Base-by-base conservation (phyloP, 176 grass and related monocot genomes). In the Musa acuminata region DNA sequence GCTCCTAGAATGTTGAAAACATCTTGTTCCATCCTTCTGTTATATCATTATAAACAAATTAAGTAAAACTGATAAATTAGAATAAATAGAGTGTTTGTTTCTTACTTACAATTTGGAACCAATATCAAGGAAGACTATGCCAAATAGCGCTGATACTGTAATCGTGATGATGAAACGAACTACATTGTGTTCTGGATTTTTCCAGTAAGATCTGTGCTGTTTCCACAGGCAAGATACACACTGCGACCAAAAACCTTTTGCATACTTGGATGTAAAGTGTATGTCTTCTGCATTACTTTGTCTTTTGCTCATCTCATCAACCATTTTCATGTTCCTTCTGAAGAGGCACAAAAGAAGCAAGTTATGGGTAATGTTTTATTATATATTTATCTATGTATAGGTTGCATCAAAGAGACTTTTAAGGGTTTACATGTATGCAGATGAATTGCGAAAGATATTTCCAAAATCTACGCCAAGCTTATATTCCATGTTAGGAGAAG, bases 171-270 rank as follows among this genome's bases (percentile, higher is more conserved):
- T 50, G 48, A 98, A 91, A 64, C 87, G 88, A 59, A 91, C 90
- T 60, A 91, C 75, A 71, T 98, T 98, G 71, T 93, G 90, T 60
- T 98, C 90, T n/a, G 90, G 85, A 80, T 98, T 98, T 79, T 98
- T 98, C 94, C 94, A 98, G 20, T 98, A 98, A 52, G 94, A 89
- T 74, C 82, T 89, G 67, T 81, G 87, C 67, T 98, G 88, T 71
- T 98, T 98, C 94, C 94, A 98, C 71, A 98, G 73, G 75, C 94
- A 98, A 57, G 90, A 90, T 21, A 76, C 70, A 49, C 83, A 93
- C 43, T 93, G 90, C 5, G 84, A 83, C 26, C 35, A 80, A 43
- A 93, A 84, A 52, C 82, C 82, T 57, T 87, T 86, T 87, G 85
- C 86, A 60, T 93, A 87, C 78, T 72, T 80, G 6, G 72, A 82